phyloP scores from a whole-genome alignment of 805 yeast species.

The Metschnikowia similis region DNA sequence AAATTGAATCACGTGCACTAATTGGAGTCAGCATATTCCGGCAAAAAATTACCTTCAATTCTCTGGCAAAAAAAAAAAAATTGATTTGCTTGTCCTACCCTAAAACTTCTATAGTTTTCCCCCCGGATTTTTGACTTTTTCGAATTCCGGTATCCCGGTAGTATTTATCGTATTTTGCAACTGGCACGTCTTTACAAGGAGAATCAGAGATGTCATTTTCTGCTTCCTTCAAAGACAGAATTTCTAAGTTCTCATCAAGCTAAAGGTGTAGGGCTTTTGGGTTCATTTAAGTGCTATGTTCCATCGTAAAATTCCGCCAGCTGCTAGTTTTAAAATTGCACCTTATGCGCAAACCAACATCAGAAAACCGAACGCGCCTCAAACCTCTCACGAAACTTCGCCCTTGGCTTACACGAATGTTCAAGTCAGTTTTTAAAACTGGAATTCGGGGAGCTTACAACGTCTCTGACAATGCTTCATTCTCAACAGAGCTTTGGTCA shows the following conservation, averaged over 20 bases:
- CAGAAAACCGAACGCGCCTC: neutral
- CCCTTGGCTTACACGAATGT: constrained; percentile 31
- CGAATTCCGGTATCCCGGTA: no score
- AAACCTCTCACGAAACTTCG: neutral
- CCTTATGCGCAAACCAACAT: neutral
- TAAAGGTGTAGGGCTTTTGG: neutral
- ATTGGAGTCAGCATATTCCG: neutral
- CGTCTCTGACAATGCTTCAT: constrained; percentile 66
- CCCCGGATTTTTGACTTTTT: no score
- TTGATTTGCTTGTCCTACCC: neutral
- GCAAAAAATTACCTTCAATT: neutral
- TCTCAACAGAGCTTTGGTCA: constrained; percentile 77
- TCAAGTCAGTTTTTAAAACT: constrained; percentile 47
- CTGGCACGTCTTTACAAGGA: no score
- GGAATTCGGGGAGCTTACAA: constrained; percentile 67
- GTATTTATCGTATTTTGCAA: no score
- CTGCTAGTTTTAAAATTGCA: neutral
- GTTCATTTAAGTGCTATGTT: neutral
- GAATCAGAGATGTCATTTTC: no score
- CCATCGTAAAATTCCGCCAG: neutral
- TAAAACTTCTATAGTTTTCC: neutral
- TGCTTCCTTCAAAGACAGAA: neutral
- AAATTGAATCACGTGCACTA: neutral
- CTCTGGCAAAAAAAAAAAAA: neutral
- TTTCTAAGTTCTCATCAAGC: neutral